These are phyloP conservation scores for Lepidium didymum DNA, from an alignment of 345 rosid species.

Conservation along the genomic window DNA sequence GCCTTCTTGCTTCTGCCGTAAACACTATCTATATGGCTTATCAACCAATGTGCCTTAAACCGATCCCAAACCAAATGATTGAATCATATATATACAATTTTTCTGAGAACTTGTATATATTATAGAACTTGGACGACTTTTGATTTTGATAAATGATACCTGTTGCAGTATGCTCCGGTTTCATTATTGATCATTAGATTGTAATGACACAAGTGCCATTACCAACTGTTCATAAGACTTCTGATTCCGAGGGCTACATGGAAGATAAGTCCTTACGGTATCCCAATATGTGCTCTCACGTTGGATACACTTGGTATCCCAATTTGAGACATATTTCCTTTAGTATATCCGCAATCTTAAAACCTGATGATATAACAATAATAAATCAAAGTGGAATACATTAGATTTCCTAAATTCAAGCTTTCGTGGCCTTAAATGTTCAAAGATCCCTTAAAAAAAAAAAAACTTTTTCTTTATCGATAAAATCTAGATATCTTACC, in stretches of 20 bases:
- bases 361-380: neutral
- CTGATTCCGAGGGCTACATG: neutral
- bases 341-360: neutral
- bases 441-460: neutral
- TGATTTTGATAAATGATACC: too few species aligned
- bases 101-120: too few species aligned
- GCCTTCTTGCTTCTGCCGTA: too few species aligned
- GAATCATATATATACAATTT: too few species aligned
- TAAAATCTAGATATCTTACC: neutral
- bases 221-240: neutral
- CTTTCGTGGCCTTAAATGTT: neutral
- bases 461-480: too few species aligned
- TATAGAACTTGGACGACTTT: too few species aligned
- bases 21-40: too few species aligned
- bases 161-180: too few species aligned
- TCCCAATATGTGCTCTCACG: neutral
- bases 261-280: neutral
- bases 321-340: neutral
- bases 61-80: too few species aligned
- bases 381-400: neutral
- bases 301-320: slow-evolving; percentile 7
- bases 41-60: too few species aligned
- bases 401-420: neutral
- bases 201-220: too few species aligned
- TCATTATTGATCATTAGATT: too few species aligned